Evolutionary conservation across 371 early-diverging fungal species (phyloP), one percentile per base, ranked within the genome.

Genomic region (Mucor mucedo): DNA sequence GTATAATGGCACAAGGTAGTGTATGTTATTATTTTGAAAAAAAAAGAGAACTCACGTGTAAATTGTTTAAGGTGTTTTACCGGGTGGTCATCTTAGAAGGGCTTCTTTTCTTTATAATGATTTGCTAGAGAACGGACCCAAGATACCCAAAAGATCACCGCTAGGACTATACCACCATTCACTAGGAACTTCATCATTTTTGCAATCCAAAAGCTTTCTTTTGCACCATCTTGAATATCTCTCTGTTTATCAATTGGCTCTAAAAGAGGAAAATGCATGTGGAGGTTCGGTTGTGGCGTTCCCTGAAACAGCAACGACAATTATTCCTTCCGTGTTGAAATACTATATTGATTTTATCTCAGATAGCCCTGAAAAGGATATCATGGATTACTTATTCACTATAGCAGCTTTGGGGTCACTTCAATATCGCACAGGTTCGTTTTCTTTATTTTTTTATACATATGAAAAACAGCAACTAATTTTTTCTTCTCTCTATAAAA

Each of bases 221-320:
- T 65, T 81, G 32, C 82, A 79, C 33, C 94, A 94, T 10, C 77
- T 97, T 10, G 97, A 97, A 68, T 95, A 94, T 71, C 82, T 97
- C 6, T 94, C 95, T 2, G 90, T 95, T 4, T 97, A 95, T 64
- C 96, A 96, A 39, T 91, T 97, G 69, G 96, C 97, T 9, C 96
- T 97, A 28, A 97, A 97, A 62, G 97, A 97, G 79, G 97, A 97
- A 75, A 95, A 97, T 77, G 95, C 97, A 0, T 93, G 93, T 32
- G 97, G 97, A 50, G 95, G 93, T 16, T 89, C 95, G 21, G 93
- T 96, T 1, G 96, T 95, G 2, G 94, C 96, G 3, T 94, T 94
- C 0, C 96, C 96, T 13, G 95, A 95, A 68, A 95, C 95, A 9
- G 93, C 96, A 6, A 93, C 95, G 1, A 95, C 95, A 16, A 70